Percentiles rank a stretch among this genome's conserved stretches.
phyloP scores from a whole-genome alignment of 73 alveolate species.

The Uronychia setigera region DNA sequence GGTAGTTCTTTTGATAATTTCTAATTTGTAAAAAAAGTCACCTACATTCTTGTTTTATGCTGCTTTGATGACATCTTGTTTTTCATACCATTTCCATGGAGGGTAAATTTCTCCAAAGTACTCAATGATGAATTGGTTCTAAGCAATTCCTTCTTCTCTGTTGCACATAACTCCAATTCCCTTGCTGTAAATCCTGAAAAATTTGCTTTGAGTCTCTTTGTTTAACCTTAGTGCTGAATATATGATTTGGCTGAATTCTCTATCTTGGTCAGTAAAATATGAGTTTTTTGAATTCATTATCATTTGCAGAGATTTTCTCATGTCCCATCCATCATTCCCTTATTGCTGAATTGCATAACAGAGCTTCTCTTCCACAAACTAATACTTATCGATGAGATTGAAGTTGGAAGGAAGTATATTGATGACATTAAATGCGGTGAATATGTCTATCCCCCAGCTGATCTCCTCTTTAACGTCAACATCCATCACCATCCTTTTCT shows the following conservation, averaged over 20 bases:
- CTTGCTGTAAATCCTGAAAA: slow-evolving; percentile 90
- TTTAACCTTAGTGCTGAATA: slow-evolving; percentile 64
- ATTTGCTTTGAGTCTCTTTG: slow-evolving; percentile 64
- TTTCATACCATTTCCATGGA: slow-evolving; percentile 98
- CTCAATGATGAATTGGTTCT: slow-evolving; percentile 91
- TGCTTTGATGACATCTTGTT: slow-evolving; percentile 95
- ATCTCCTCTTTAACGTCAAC: slow-evolving; percentile 89
- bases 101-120: slow-evolving; percentile 97
- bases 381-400: slow-evolving; percentile 69
- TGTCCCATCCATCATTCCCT: slow-evolving; percentile 84
- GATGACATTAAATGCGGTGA: slow-evolving; percentile 89
- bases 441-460: slow-evolving; percentile 97
- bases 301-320: slow-evolving; percentile 77
- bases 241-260: slow-evolving; percentile 78
- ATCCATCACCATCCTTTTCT: slow-evolving; percentile 71
- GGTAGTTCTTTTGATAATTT: slow-evolving; percentile 94
- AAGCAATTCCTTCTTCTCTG: slow-evolving; percentile 90
- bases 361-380: slow-evolving; percentile 84
- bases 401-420: slow-evolving; percentile 80
- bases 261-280: slow-evolving; percentile 66
- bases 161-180: slow-evolving; percentile 97
- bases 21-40: too few relatives aligned
- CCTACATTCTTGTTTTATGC: slow-evolving; percentile 69
- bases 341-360: slow-evolving; percentile 76
- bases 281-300: slow-evolving; percentile 68